Evolutionary conservation across 83 land plant genomes (phyloP).

Genomic region (Picea abies): DNA sequence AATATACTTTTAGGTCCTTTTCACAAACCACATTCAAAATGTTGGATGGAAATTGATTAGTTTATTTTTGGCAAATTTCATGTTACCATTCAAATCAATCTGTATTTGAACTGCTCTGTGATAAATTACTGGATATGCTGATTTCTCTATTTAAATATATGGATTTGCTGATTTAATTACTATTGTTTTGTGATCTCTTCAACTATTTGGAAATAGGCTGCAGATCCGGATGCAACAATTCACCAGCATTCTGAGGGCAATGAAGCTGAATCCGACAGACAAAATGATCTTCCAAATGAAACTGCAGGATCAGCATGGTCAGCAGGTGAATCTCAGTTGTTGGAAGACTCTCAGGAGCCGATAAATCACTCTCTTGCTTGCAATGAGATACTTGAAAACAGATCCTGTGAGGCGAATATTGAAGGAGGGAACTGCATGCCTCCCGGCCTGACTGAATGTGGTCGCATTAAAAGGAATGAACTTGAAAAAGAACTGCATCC

Average conservation of each 20-base stretch:
- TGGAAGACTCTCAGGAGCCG: conserved; percentile 18
- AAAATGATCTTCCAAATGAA: not conserved
- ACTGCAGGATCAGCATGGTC: conserved; percentile 11
- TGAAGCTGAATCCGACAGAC: not conserved
- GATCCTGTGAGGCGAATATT: conserved; percentile 14
- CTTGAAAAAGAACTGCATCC: not conserved
- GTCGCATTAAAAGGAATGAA: not conserved
- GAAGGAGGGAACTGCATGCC: conserved; percentile 5
- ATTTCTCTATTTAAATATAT: no score
- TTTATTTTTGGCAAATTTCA: not conserved
- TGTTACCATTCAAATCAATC: no score
- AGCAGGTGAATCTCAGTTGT: conserved; percentile 53
- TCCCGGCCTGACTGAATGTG: conserved; percentile 8
- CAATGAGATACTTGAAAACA: conserved; percentile 34
- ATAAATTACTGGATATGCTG: no score
- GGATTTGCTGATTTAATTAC: not conserved
- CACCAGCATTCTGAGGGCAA: not conserved
- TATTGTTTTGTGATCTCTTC: not conserved
- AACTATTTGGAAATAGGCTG: conserved; percentile 1
- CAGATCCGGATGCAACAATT: conserved; percentile 2
- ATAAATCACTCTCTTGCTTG: conserved; percentile 35
- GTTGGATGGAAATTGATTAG: not conserved
- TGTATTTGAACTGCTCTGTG: no score
- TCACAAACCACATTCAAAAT: not conserved
- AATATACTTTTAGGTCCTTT: not conserved